Base-by-base conservation (phyloP, 2,329 filamentous ascomycete genomes). In the Sphaceloma murrayae region DNA sequence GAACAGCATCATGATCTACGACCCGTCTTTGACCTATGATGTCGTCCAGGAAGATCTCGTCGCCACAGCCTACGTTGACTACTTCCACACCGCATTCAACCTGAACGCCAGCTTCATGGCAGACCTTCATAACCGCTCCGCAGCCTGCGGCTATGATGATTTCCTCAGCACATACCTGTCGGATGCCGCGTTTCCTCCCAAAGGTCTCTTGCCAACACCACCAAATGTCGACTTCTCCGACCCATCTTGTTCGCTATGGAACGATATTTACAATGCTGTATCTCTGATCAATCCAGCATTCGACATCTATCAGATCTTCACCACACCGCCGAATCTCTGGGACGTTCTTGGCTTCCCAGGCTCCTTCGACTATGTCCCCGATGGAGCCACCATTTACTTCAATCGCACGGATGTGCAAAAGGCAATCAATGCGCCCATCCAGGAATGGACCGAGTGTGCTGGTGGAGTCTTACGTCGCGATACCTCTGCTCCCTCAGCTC, bases 211-310 rank as follows among this genome's bases (percentile, higher is more conserved):
- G 13, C 80, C 79, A 0, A 58, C 57, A 0, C 63, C 67, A 21
- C 68, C 75, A 4, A 70, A 71, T 48, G 58, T 60, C 16, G 60
- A 65, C 18, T 52, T 63, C 26, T 63, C 63, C 0, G 52, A 58
- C n/a, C 55, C 62, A 0, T 70, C 67, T 3, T 88, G 83, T 57
- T 46, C 49, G 5, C 44, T 60, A 14, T 59, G 54, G 52, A 59
- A 70, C 46, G 64, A 72, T 16, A 72, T 84, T 21, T 66, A 65
- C 53, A 52, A 67, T 0, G 79, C 76, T 21, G 71, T 72, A 5
- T 49, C 67, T 3, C 56, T 65, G 1, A 61, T 75, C 24, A 91
- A 91, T 63, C 85, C 85, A 0, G 91, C 85, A 66, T 93, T 82
- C 63, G 77, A 86, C 58, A 66, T 84, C 8, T 91, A 89, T 62